A percentile compares a stretch with the other conserved stretches of the same genome.
Conservation (phyloP, 306 rosid genomes). For the Dryas octopetala region DNA sequence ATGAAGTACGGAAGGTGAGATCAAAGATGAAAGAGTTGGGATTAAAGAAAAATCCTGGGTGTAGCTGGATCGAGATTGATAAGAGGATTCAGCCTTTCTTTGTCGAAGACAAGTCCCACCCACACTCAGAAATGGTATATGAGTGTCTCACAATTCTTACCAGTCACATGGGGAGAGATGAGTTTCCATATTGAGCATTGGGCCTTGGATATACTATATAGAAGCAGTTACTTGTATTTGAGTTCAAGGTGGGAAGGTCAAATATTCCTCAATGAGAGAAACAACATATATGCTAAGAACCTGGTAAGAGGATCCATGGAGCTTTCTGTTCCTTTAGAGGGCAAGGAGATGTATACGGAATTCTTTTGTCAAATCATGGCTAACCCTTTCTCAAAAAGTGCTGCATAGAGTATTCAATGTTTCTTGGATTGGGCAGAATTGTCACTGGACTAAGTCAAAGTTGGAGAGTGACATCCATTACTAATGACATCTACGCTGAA, state of each 20-base stretch:
- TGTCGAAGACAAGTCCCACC: conserved; percentile 58
- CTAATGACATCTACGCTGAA: neutral
- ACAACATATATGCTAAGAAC: neutral
- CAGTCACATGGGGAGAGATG: conserved; percentile 58
- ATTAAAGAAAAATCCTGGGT: conserved; percentile 72
- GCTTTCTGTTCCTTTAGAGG: neutral
- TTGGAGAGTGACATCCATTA: neutral
- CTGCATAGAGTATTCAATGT: no score
- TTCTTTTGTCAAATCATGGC: no score
- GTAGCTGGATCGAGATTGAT: conserved; percentile 83
- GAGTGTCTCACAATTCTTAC: conserved; percentile 55
- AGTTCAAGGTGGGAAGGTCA: neutral
- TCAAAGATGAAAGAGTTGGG: conserved; percentile 68
- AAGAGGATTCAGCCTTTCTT: conserved; percentile 60
- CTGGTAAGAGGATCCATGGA: neutral
- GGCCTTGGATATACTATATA: neutral
- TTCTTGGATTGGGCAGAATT: neutral
- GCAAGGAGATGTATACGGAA: neutral
- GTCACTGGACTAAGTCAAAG: neutral
- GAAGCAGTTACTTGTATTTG: neutral
- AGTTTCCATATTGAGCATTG: conserved; percentile 7
- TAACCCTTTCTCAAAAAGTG: no score
- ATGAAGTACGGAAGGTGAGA: conserved; percentile 60
- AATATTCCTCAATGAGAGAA: neutral
- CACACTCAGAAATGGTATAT: conserved; percentile 45